Conservation (phyloP, 73 alveolate genomes). For the Paramecium sonneborni region DNA sequence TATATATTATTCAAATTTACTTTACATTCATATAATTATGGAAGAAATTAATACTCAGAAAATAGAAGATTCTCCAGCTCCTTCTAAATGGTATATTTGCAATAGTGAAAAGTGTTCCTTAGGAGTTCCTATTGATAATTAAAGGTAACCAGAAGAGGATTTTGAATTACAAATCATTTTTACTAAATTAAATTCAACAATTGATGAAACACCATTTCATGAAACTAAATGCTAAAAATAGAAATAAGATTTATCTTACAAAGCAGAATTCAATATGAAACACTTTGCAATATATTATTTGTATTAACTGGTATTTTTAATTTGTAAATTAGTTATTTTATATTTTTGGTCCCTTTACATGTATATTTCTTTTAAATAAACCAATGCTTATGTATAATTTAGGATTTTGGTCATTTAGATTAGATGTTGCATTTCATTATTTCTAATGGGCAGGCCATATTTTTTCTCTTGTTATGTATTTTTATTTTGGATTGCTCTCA, state of each 20-base stretch:
- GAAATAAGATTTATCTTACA: not conserved
- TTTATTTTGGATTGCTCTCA: not conserved
- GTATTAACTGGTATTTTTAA: not conserved
- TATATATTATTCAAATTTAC: not conserved
- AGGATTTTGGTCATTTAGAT: conserved; percentile 56
- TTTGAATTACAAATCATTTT: not conserved
- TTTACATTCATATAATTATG: not conserved
- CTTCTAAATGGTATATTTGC: not conserved
- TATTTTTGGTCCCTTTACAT: conserved; percentile 13
- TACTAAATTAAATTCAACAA: not conserved
- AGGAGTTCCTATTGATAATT: not conserved
- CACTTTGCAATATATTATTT: not conserved
- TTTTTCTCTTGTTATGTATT: not conserved
- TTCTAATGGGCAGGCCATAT: not conserved
- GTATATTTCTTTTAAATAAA: not conserved
- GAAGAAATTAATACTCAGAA: conserved; percentile 2
- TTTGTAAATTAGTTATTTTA: not conserved
- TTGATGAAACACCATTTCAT: conserved; percentile 49
- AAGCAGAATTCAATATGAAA: conserved; percentile 17
- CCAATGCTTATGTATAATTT: not conserved
- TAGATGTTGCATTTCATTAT: not conserved
- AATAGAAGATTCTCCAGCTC: conserved; percentile 19
- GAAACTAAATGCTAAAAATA: conserved; percentile 29
- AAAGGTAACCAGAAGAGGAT: conserved; percentile 4
- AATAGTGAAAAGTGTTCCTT: not conserved